phyloP scores from a whole-genome alignment of 139 green algal genomes.

The Diplosphaera chodatii region DNA sequence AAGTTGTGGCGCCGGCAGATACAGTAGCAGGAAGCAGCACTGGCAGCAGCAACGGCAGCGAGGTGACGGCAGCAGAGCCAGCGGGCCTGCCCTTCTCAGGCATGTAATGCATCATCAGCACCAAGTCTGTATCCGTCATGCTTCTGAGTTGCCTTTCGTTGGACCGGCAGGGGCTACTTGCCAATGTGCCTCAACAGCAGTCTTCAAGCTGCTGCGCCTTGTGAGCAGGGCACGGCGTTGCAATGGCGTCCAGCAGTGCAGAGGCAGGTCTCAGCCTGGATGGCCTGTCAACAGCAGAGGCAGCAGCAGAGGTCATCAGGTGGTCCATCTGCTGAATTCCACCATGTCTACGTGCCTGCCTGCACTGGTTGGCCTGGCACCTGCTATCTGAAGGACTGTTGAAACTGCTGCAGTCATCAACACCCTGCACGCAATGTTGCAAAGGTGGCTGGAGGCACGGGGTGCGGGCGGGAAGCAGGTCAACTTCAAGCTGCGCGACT shows the following conservation, averaged over 20 bases:
- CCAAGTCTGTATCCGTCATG: too few species aligned
- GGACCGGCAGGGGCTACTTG: too few species aligned
- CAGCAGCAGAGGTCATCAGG: conserved; percentile 23
- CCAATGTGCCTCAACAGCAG: background rate
- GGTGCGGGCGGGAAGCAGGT: conserved; percentile 33
- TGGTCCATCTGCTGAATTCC: too few species aligned
- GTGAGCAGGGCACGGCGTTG: conserved; percentile 34
- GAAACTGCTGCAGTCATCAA: too few species aligned
- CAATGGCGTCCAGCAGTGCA: conserved; percentile 45
- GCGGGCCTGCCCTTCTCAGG: conserved; percentile 42
- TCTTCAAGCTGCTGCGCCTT: background rate
- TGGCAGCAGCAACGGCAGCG: background rate
- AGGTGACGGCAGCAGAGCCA: background rate
- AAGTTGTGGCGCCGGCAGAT: conserved; percentile 38
- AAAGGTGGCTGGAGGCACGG: background rate
- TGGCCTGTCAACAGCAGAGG: conserved; percentile 50
- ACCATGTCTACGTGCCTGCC: too few species aligned
- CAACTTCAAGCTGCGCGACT: conserved; percentile 98
- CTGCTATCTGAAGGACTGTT: too few species aligned
- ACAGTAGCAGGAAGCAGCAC: background rate
- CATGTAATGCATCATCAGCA: too few species aligned
- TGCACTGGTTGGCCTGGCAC: too few species aligned
- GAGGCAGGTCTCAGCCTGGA: conserved; percentile 59
- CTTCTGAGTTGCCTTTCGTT: too few species aligned
- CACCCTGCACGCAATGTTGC: too few species aligned